Conservation (phyloP, 495 filamentous ascomycete genomes). For the Letharia columbiana region DNA sequence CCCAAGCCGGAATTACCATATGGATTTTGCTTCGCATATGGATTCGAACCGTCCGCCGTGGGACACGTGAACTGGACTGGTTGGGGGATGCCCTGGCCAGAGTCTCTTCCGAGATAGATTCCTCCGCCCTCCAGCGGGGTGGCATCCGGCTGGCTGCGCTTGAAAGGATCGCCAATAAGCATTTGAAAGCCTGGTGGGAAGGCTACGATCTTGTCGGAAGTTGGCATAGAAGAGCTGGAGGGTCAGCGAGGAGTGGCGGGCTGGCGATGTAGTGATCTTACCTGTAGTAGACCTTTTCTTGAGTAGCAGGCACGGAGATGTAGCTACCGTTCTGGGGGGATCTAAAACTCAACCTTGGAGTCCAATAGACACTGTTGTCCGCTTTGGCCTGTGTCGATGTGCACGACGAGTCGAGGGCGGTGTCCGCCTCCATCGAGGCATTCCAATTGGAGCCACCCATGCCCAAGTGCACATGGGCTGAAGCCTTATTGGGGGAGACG, state of each 20-base stretch:
- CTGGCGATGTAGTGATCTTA: slow-evolving; percentile 28
- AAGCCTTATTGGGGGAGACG: slow-evolving; percentile 45
- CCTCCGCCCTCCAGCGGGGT: not conserved
- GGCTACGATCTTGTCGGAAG: slow-evolving; percentile 38
- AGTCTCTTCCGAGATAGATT: not conserved
- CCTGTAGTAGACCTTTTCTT: slow-evolving; percentile 68
- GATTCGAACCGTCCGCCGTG: slow-evolving; percentile 1
- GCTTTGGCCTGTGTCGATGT: slow-evolving; percentile 55
- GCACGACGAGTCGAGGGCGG: slow-evolving; percentile 52
- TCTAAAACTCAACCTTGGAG: slow-evolving; percentile 62
- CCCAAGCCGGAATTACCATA: slow-evolving; percentile 16
- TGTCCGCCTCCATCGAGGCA: slow-evolving; percentile 50
- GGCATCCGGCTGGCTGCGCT: slow-evolving; percentile 29
- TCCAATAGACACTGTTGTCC: slow-evolving; percentile 75
- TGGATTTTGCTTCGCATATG: not conserved
- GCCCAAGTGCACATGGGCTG: slow-evolving; percentile 66
- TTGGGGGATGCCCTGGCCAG: not conserved
- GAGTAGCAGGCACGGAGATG: slow-evolving; percentile 55
- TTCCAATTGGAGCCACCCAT: slow-evolving; percentile 68
- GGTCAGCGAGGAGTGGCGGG: not conserved
- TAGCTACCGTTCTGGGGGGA: slow-evolving; percentile 59
- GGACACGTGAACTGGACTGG: slow-evolving; percentile 5
- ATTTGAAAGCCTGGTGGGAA: slow-evolving; percentile 71
- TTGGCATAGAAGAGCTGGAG: not conserved
- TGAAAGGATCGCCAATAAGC: slow-evolving; percentile 45